Percentiles rank a stretch among this genome's conserved stretches.
These are phyloP conservation scores for Tylopilus sp. DNA, from an alignment of 768 basidiomycete species.

Conservation along the genomic window DNA sequence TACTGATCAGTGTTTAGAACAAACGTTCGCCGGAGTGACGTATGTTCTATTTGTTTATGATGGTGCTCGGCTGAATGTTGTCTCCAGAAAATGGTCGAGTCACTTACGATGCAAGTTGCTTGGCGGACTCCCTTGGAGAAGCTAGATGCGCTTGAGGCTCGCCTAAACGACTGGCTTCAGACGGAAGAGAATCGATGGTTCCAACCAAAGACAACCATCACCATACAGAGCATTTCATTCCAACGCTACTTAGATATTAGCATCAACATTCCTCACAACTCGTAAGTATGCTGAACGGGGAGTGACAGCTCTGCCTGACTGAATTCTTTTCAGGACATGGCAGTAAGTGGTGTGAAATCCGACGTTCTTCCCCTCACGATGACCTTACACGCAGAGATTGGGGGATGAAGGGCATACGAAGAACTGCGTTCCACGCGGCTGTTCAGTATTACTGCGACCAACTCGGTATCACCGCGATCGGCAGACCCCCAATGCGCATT, in stretches of 20 bases:
- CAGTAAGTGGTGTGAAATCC: conserved; percentile 24
- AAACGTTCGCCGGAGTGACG: conserved; percentile 71
- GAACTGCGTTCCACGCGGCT: conserved; percentile 78
- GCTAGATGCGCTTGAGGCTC: conserved; percentile 64
- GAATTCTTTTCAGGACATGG: conserved; percentile 28
- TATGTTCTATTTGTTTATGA: conserved; percentile 26
- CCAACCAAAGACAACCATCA: conserved; percentile 61
- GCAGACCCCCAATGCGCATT: conserved; percentile 56
- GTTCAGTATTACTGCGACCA: conserved; percentile 69
- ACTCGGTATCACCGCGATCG: conserved; percentile 60
- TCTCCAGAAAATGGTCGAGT: conserved; percentile 62
- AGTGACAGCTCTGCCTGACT: background rate
- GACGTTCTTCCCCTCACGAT: background rate
- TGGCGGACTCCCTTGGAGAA: conserved; percentile 75
- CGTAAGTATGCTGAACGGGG: conserved; percentile 29
- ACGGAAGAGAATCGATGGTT: conserved; percentile 82
- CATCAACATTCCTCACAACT: conserved; percentile 57
- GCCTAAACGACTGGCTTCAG: conserved; percentile 69
- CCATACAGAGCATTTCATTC: conserved; percentile 58
- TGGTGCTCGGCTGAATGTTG: conserved; percentile 9
- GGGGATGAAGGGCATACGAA: conserved; percentile 56
- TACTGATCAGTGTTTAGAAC: conserved; percentile 38
- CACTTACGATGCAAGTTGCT: conserved; percentile 63
- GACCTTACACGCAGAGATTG: conserved; percentile 44
- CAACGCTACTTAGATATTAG: conserved; percentile 68